Evolutionary conservation across 2,329 filamentous ascomycete genomes (phyloP), one percentile per base, ranked within the genome.

Genomic region (Arthrobotrys sinensis): DNA sequence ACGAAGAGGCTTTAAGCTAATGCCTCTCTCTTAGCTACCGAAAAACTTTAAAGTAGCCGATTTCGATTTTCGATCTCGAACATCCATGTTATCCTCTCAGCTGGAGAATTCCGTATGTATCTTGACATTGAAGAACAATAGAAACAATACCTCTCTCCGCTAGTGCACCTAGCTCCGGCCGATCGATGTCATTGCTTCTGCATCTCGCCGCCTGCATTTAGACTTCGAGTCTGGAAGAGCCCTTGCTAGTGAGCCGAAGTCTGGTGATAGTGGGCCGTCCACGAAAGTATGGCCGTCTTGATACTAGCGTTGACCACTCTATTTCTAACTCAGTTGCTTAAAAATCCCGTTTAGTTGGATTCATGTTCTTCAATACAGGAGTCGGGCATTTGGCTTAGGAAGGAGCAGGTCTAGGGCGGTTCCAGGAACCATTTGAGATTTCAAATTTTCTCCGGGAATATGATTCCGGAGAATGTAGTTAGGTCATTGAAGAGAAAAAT

Each of bases 391-490:
- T 38, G 16, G 40, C n/a, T 28, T 38, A 12, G 52, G 16, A 38
- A 38, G 6, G 52, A 21, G 52, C 4, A 38, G 24, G 24, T 28
- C 24, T 28, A 28, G 7, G n/a, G 14, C 16, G 11, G 16, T 60
- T 28, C 34, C 12, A 43, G 55, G 55, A 60, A 43, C 36, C 36
- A 28, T 43, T 43, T 14, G 34, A 60, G 1, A 43, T 60, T 43
- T 60, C 11, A 5, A 38, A 38, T 38, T n/a, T n/a, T 48, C 52
- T 11, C 34, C 55, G 46, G 60, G 57, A 43, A 64, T 40, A 32
- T 4, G 11, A 52, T 65, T 60, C 69, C 60, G 69, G 64, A 40
- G 69, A 73, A 46, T 64, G 40, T 64, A 19, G 7, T n/a, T n/a
- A n/a, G n/a, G n/a, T 34, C 16, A 71, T 43, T 53, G 34, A 43